Conservation (phyloP, 176 grass and related monocot genomes). For the Oropetium thomaeum region DNA sequence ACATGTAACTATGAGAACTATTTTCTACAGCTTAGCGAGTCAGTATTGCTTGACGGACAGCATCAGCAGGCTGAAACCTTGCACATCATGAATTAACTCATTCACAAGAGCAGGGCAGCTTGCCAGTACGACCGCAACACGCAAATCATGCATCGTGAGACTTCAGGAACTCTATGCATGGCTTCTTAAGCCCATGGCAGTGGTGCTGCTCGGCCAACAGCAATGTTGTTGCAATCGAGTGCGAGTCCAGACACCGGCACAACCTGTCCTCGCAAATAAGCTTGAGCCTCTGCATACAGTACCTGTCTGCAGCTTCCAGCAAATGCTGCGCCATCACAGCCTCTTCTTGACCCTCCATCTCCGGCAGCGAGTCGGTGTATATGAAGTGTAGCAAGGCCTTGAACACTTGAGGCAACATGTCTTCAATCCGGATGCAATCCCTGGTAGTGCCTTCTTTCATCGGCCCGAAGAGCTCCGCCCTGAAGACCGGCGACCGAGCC, state of each 20-base stretch:
- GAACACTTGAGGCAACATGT: constrained; percentile 39
- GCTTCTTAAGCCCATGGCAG: background rate
- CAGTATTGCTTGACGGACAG: too few relatives aligned
- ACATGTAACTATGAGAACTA: too few relatives aligned
- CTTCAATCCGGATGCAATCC: constrained; percentile 35
- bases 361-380: constrained; percentile 27
- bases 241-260: too few relatives aligned
- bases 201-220: constrained; percentile 12
- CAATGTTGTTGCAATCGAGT: too few relatives aligned
- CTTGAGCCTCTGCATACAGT: constrained; percentile 32
- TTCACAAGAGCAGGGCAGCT: too few relatives aligned
- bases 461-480: constrained; percentile 33
- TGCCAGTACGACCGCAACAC: too few relatives aligned
- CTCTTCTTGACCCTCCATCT: background rate
- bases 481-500: background rate
- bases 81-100: too few relatives aligned
- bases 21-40: too few relatives aligned
- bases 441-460: too few relatives aligned
- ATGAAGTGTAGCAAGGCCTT: constrained; percentile 31
- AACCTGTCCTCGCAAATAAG: constrained; percentile 35
- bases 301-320: constrained; percentile 42
- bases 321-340: constrained; percentile 29
- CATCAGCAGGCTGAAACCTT: too few relatives aligned
- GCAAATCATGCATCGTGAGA: too few relatives aligned
- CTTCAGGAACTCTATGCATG: background rate